Base-by-base conservation (phyloP, 2,329 filamentous ascomycete species). In the Fusarium lyarnte region DNA sequence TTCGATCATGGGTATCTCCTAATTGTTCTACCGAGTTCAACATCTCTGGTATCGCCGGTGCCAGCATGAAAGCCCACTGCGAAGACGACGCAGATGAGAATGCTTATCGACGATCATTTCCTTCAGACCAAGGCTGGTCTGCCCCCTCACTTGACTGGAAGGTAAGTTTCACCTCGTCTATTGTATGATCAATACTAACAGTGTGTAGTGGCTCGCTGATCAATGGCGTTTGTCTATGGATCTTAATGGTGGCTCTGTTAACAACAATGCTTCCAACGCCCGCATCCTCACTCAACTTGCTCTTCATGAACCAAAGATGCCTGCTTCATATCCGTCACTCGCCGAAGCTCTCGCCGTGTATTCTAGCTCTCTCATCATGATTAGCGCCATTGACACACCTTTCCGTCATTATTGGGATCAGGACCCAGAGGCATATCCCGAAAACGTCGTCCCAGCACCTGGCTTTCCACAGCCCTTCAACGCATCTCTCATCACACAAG, bases 261-360 rank as follows among this genome's bases (percentile, higher is more conserved):
- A 89, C 68, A 85, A 82, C 45, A 87, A 90, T 62, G 87, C 90
- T 1, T 88, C 87, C 42, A 91, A 89, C 70, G 84, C 87, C 21
- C 86, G 89, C 1, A 84, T 91, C 19, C 66, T 82, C 10, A 88
- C 88, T 31, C 86, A 91, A 69, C 80, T 89, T 17, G 84, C 88
- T 9, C 84, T 88, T 0, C 54, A 59, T 0, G 35, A 78, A 8
- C 79, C 81, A 0, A 57, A 63, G 0, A 84, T 93, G 1, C 82
- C 86, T 38, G 79, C 84, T 1, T 76, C 80, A 0, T 79, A 91
- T 0, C 93, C 93, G 0, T 93, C 90, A 5, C 85, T 93, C n/a
- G 90, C 89, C 0, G 93, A 96, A 80, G 91, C 91, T 0, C 79
- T 96, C 0, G 92, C 93, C 0, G 92, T 94, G 0, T 86, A 94